phyloP scores from a whole-genome alignment of 306 rosid genomes.

The Corylus avellana region DNA sequence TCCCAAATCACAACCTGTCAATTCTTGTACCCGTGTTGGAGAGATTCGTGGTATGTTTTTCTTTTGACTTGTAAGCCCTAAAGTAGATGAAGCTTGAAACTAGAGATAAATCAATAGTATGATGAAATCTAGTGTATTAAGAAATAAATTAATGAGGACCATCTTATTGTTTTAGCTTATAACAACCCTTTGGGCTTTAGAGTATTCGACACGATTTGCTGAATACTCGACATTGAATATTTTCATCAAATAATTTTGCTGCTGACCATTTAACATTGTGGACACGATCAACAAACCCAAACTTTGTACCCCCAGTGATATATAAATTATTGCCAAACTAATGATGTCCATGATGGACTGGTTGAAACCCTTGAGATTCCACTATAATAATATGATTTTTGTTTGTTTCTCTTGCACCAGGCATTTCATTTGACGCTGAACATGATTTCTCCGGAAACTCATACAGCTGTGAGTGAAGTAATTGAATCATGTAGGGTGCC shows the following conservation, averaged over 20 bases:
- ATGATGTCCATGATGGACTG: not conserved
- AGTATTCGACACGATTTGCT: no score
- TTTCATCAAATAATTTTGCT: not conserved
- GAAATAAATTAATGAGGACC: not conserved
- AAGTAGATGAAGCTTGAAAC: not conserved
- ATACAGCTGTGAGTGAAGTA: slow-evolving; percentile 86
- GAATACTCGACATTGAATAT: no score
- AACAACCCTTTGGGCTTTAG: not conserved
- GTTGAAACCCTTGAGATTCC: slow-evolving; percentile 10
- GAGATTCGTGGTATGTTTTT: slow-evolving; percentile 86
- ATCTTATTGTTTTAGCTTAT: not conserved
- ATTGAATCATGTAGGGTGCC: slow-evolving; percentile 85
- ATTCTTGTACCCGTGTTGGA: slow-evolving; percentile 92
- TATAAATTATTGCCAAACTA: not conserved
- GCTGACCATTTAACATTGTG: not conserved
- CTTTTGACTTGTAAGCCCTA: slow-evolving; percentile 10
- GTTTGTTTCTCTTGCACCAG: slow-evolving; percentile 36
- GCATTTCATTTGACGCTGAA: slow-evolving; percentile 89
- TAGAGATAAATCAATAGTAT: not conserved
- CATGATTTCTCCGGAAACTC: slow-evolving; percentile 98
- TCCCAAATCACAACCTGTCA: slow-evolving; percentile 63
- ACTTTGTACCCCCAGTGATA: not conserved
- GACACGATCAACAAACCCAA: not conserved
- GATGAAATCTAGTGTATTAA: not conserved
- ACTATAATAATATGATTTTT: not conserved